Base-by-base conservation (phyloP, 148 eudicot genomes). In the Rhododendron simsii region DNA sequence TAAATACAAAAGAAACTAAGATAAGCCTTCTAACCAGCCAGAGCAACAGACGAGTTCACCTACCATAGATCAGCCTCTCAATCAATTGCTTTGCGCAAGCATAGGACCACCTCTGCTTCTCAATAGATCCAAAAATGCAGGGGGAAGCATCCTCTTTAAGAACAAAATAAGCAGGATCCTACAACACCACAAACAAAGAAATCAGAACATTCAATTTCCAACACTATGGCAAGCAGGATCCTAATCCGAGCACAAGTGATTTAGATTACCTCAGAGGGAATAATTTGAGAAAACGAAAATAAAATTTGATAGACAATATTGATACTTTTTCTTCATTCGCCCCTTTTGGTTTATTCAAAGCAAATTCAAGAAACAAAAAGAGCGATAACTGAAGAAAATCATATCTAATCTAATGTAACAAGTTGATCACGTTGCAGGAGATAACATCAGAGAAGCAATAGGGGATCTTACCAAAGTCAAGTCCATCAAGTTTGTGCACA, bases 101-200 rank as follows among this genome's bases (percentile, higher is more conserved):
- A 86, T 97, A 97, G 53, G 99, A 97, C 99, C 99, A 97, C 88
- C 99, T 95, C 92, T 97, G 99, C 89, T 95, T 97, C 89, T 97
- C 99, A 91, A 97, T 94, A 81, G 99, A 53, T 83, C 99, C 99
- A 89, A 97, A 97, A 85, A 97, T 95, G 91, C 99, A 97, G 78
- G 99, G 99, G 82, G 99, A 95, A 5, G 82, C 88, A 90, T 97
- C 98, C 86, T 97, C 99, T 87, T 90, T 93, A 6, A 97, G 95
- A 87, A 97, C 84, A 91, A 87, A 97, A 91, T 93, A 97, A 44
- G 90, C 92, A 83, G 99, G 99, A 90, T 97, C 99, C 99, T 97
- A 91, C 26, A 61, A 53, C 67, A 88, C 53, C 69, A 85, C 63
- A 81, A 73, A 82, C 13, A 55, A 59, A 21, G 6, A 51, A 30